These are phyloP conservation scores for Cercospora janseana DNA, from an alignment of 2,329 filamentous ascomycete species.

Conservation along the genomic window DNA sequence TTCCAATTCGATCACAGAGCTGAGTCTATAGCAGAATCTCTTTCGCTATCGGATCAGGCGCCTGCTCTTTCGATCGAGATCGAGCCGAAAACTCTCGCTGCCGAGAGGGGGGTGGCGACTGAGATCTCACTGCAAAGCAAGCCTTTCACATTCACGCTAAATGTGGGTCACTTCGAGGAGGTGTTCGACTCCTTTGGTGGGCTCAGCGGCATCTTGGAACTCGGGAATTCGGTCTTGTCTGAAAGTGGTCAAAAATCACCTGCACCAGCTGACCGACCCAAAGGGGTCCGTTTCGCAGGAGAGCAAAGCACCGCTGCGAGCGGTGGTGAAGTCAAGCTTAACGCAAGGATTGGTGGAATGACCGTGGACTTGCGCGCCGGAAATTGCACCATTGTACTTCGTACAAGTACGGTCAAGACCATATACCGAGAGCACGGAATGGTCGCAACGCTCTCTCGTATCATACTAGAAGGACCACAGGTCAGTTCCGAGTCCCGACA, in stretches of 20 bases:
- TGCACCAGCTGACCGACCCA: slow-evolving; percentile 41
- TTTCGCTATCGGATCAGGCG: slow-evolving; percentile 21
- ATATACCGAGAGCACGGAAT: slow-evolving; percentile 72
- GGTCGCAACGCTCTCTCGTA: slow-evolving; percentile 69
- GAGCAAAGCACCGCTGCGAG: slow-evolving; percentile 32
- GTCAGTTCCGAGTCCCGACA: slow-evolving; percentile 41
- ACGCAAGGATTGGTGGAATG: slow-evolving; percentile 73
- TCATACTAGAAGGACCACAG: slow-evolving; percentile 70
- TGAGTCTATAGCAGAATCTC: slow-evolving; percentile 18
- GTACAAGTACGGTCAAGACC: slow-evolving; percentile 78
- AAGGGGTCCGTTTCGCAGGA: slow-evolving; percentile 59
- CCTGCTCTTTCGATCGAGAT: slow-evolving; percentile 27
- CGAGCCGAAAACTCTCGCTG: slow-evolving; percentile 22
- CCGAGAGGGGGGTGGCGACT: slow-evolving; percentile 27
- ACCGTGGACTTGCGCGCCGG: slow-evolving; percentile 74
- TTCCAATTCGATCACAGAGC: slow-evolving; percentile 26
- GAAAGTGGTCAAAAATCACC: slow-evolving; percentile 46
- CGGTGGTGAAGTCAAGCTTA: slow-evolving; percentile 58
- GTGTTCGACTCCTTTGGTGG: slow-evolving; percentile 87
- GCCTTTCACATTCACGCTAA: slow-evolving; percentile 71
- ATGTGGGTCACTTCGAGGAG: slow-evolving; percentile 79
- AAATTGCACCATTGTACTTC: slow-evolving; percentile 69
- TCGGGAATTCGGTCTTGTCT: slow-evolving; percentile 79
- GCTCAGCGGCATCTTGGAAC: slow-evolving; percentile 82
- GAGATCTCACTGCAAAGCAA: slow-evolving; percentile 68